A percentile compares a stretch with the other conserved stretches of the same genome.
These are phyloP conservation scores for Xylaria flabelliformis DNA, from an alignment of 495 filamentous ascomycete species.

Conservation along the genomic window DNA sequence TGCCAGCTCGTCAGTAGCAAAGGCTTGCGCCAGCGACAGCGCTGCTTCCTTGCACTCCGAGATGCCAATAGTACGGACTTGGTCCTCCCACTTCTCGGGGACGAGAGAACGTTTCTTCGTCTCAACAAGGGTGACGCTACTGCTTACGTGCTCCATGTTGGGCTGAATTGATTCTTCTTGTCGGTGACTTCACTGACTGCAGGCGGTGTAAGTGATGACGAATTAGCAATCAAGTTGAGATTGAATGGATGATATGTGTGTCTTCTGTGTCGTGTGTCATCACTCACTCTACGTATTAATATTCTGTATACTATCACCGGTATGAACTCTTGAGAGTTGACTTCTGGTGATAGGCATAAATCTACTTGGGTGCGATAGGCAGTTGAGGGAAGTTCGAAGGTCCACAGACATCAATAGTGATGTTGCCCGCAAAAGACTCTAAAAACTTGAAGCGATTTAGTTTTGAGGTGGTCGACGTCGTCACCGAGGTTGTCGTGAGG, in stretches of 20 bases:
- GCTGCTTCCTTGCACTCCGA: slow-evolving; percentile 71
- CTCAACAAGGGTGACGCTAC: slow-evolving; percentile 45
- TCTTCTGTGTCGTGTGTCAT: not conserved
- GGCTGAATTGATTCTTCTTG: slow-evolving; percentile 27
- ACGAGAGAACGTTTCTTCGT: slow-evolving; percentile 57
- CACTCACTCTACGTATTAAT: slow-evolving; percentile 50
- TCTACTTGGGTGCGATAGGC: slow-evolving; percentile 72
- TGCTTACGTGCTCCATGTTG: slow-evolving; percentile 51
- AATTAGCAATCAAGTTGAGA: slow-evolving; percentile 1
- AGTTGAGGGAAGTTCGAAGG: slow-evolving; percentile 70
- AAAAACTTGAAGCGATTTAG: slow-evolving; percentile 31
- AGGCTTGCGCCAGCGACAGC: slow-evolving; percentile 73
- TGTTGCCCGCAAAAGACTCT: slow-evolving; percentile 34
- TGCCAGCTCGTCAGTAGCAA: slow-evolving; percentile 74
- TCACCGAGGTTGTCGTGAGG: slow-evolving; percentile 30
- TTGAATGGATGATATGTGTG: not conserved
- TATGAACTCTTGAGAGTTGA: slow-evolving; percentile 74
- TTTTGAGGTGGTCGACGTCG: slow-evolving; percentile 32
- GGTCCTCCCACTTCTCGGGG: slow-evolving; percentile 52
- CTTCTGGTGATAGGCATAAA: slow-evolving; percentile 75
- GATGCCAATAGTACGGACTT: slow-evolving; percentile 64
- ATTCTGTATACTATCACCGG: slow-evolving; percentile 67
- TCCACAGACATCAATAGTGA: slow-evolving; percentile 79
- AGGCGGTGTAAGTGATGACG: not conserved
- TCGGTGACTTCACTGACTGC: slow-evolving; percentile 23